Percentiles rank a stretch among this genome's conserved stretches.
Conservation (phyloP, 1,284 basidiomycete species). For the Microbotryum intermedium region DNA sequence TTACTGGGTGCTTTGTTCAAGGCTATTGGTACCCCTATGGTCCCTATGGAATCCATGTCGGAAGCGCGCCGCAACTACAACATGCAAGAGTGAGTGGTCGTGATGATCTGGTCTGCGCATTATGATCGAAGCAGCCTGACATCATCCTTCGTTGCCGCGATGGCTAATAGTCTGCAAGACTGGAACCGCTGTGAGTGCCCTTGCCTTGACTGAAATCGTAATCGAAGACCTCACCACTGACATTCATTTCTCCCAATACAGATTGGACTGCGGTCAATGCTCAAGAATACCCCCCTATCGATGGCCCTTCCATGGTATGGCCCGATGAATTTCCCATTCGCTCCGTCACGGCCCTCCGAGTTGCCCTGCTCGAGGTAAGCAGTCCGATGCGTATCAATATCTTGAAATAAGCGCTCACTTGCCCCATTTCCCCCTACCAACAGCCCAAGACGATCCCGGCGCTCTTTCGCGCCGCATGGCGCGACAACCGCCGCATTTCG, state of each 20-base stretch:
- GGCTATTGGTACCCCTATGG: conserved; percentile 3
- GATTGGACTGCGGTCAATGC: conserved; percentile 4
- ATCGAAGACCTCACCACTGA: too few relatives aligned
- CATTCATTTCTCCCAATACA: too few relatives aligned
- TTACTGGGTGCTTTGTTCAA: conserved; percentile 8
- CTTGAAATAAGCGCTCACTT: too few relatives aligned
- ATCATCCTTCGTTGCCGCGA: too few relatives aligned
- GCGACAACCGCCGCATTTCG: conserved; percentile 6
- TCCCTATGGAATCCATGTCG: not conserved
- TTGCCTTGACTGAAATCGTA: too few relatives aligned
- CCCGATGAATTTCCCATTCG: conserved; percentile 7
- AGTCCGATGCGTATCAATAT: too few relatives aligned
- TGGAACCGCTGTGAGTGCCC: too few relatives aligned
- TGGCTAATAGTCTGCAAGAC: too few relatives aligned
- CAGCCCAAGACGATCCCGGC: not conserved
- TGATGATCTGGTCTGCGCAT: too few relatives aligned
- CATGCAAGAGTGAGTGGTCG: not conserved
- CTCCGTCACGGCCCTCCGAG: not conserved
- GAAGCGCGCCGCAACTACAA: conserved; percentile 2
- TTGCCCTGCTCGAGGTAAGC: conserved; percentile 1
- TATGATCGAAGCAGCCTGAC: too few relatives aligned
- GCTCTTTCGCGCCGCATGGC: conserved; percentile 7
- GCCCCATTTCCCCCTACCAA: too few relatives aligned
- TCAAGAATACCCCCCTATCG: conserved; percentile 5
- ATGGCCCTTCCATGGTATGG: not conserved